Evolutionary conservation across 352 stramenopile species (phyloP).

Genomic region (Pythium volutum): DNA sequence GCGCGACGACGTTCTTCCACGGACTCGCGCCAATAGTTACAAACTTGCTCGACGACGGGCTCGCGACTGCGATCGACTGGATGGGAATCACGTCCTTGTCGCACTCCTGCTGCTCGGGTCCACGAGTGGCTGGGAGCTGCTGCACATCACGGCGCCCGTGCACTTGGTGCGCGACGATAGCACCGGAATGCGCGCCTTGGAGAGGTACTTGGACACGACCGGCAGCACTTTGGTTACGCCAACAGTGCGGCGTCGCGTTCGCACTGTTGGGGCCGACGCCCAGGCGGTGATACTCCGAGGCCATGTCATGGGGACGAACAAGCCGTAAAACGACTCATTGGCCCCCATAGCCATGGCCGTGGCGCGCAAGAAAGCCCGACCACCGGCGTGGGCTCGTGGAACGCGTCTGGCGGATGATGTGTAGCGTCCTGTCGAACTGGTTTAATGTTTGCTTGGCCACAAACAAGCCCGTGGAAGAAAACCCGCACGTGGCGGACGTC

Average conservation of each 20-base stretch:
- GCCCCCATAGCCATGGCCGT: no score
- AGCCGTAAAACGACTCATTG: no score
- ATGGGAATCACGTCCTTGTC: conserved; percentile 85
- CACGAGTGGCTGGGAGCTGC: conserved; percentile 85
- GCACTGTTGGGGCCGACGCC: conserved; percentile 30
- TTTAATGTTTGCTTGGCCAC: no score
- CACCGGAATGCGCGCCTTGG: conserved; percentile 77
- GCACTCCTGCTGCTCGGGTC: conserved; percentile 76
- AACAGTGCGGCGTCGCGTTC: conserved; percentile 51
- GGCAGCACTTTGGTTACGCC: conserved; percentile 58
- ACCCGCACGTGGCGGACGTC: no score
- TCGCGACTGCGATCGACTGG: conserved; percentile 70
- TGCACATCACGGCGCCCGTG: conserved; percentile 72
- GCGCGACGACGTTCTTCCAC: conserved; percentile 88
- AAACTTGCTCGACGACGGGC: conserved; percentile 73
- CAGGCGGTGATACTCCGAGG: conserved; percentile 69
- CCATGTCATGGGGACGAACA: no score
- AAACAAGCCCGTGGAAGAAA: no score
- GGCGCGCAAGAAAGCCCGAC: no score
- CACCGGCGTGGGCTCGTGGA: no score
- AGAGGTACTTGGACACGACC: conserved; percentile 80
- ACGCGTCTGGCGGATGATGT: no score
- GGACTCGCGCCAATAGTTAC: conserved; percentile 90
- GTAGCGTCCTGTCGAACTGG: no score
- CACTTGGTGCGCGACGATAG: conserved; percentile 77